A percentile compares a stretch with the other conserved stretches of the same genome.
Evolutionary conservation across 345 rosid species (phyloP).

Genomic region (Conringia planisiliqua): DNA sequence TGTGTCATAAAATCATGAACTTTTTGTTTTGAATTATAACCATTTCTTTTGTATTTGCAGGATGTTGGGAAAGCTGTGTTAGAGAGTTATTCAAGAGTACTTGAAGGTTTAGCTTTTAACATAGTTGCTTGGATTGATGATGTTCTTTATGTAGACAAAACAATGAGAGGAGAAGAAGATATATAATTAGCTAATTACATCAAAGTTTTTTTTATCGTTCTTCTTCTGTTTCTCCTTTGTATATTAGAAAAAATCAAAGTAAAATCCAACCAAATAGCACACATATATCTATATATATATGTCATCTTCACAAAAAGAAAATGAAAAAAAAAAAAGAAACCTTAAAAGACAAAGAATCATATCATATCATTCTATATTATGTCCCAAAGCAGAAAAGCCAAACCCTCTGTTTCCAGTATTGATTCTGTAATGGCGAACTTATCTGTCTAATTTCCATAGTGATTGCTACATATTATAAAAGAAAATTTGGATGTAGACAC

Average conservation of each 20-base stretch:
- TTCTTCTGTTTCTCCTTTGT: not conserved
- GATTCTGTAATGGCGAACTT: not conserved
- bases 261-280: not conserved
- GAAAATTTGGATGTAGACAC: not conserved
- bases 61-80: slow-evolving; percentile 86
- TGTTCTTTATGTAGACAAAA: slow-evolving; percentile 65
- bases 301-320: no score
- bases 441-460: not conserved
- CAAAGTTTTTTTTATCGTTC: no score
- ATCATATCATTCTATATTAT: not conserved
- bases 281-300: no score
- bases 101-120: slow-evolving; percentile 95
- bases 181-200: not conserved
- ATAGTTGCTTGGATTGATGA: slow-evolving; percentile 87
- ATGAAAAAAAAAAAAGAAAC: not conserved
- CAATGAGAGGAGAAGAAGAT: slow-evolving; percentile 35
- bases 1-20: not conserved
- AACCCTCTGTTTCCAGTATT: not conserved
- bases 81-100: slow-evolving; percentile 92
- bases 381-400: not conserved
- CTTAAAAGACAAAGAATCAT: not conserved
- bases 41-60: slow-evolving; percentile 38
- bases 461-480: not conserved
- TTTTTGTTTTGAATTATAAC: not conserved
- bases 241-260: not conserved